Evolutionary conservation across 2,329 filamentous ascomycete genomes (phyloP).

Genomic region (Phialophora macrospora): DNA sequence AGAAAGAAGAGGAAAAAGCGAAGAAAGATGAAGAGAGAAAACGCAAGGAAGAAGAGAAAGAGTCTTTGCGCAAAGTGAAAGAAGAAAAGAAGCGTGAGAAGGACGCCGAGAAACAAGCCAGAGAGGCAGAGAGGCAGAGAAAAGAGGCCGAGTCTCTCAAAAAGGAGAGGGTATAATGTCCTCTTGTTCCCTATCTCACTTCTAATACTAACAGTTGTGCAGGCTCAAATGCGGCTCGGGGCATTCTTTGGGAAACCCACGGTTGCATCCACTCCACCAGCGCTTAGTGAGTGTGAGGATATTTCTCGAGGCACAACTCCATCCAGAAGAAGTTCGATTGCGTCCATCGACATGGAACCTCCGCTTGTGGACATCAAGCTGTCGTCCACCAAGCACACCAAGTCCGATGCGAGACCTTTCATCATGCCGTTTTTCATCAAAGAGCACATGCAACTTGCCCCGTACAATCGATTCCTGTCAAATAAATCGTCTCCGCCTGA

Average conservation of each 20-base stretch:
- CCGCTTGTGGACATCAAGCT: slow-evolving; percentile 41
- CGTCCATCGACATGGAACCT: slow-evolving; percentile 33
- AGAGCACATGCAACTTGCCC: slow-evolving; percentile 72
- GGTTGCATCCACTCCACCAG: slow-evolving; percentile 38
- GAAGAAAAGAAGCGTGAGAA: slow-evolving; percentile 42
- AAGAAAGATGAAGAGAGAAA: slow-evolving; percentile 52
- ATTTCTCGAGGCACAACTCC: slow-evolving; percentile 33
- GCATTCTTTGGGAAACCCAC: slow-evolving; percentile 55
- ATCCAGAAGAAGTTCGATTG: slow-evolving; percentile 39
- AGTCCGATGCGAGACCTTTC: slow-evolving; percentile 65
- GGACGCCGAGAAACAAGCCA: slow-evolving; percentile 49
- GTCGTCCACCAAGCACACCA: slow-evolving; percentile 34
- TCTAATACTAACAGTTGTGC: slow-evolving; percentile 37
- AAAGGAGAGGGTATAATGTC: slow-evolving; percentile 51
- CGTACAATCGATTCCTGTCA: slow-evolving; percentile 44
- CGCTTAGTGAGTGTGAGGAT: slow-evolving; percentile 24
- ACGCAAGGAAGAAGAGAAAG: slow-evolving; percentile 50
- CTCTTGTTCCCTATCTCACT: slow-evolving; percentile 36
- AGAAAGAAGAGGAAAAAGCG: slow-evolving; percentile 31
- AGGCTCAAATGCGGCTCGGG: slow-evolving; percentile 59
- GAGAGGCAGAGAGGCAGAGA: slow-evolving; percentile 46
- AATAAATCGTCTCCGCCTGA: slow-evolving; percentile 11
- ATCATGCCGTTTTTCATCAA: slow-evolving; percentile 85
- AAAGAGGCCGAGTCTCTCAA: slow-evolving; percentile 47
- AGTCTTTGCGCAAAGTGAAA: slow-evolving; percentile 38